phyloP scores from a whole-genome alignment of 192 early-diverging fungal species.

The Podila epicladia region DNA sequence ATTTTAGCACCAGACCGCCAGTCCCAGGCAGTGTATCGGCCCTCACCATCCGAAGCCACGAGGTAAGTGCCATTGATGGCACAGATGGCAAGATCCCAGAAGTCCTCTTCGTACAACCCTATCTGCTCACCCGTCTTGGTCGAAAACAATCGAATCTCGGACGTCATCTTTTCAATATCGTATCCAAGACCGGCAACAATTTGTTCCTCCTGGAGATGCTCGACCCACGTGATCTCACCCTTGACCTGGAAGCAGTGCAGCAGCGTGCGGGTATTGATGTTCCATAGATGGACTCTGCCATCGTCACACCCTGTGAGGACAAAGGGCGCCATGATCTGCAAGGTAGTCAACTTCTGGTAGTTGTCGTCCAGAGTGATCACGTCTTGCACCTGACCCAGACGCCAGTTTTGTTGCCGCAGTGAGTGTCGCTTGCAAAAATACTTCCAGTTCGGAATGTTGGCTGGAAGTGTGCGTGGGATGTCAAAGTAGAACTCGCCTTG shows the following conservation, averaged over 20 bases:
- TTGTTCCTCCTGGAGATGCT: constrained; percentile 38
- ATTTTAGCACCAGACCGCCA: constrained; percentile 36
- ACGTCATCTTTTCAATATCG: constrained; percentile 26
- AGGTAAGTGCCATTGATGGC: constrained; percentile 31
- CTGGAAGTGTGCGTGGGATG: constrained; percentile 31
- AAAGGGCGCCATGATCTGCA: constrained; percentile 44
- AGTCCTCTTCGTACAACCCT: constrained; percentile 34
- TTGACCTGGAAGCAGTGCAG: constrained; percentile 39
- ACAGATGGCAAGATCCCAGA: constrained; percentile 48
- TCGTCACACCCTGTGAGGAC: constrained; percentile 43
- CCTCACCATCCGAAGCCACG: constrained; percentile 39
- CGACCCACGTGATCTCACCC: constrained; percentile 48
- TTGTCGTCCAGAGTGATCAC: constrained; percentile 44
- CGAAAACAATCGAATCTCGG: constrained; percentile 47
- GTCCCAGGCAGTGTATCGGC: constrained; percentile 37
- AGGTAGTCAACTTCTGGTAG: constrained; percentile 38
- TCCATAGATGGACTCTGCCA: constrained; percentile 41
- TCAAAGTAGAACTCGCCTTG: constrained; percentile 51
- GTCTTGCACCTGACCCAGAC: constrained; percentile 36
- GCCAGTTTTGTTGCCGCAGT: constrained; percentile 40
- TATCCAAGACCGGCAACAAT: constrained; percentile 43
- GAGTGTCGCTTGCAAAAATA: constrained; percentile 46
- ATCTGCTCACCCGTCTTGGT: constrained; percentile 43
- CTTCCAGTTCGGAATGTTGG: constrained; percentile 45
- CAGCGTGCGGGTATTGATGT: constrained; percentile 27